Percentiles rank a stretch among this genome's conserved stretches.
These are phyloP conservation scores for Balamuthia mandrillaris DNA, from an alignment of 208 protist species.

Conservation along the genomic window DNA sequence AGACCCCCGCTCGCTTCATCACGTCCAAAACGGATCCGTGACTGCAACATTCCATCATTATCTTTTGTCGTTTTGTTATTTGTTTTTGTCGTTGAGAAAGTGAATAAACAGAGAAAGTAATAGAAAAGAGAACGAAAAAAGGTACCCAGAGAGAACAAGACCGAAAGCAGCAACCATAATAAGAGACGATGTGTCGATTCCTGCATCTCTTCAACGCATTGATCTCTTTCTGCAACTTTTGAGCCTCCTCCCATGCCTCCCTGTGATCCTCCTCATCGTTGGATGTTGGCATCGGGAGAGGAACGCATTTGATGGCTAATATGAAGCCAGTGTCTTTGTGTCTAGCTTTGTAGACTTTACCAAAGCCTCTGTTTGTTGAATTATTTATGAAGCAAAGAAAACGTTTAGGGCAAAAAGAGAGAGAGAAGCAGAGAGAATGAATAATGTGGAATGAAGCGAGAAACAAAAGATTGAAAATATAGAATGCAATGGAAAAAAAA, in stretches of 20 bases:
- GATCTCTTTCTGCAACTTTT: not conserved
- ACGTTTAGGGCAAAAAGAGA: too few species aligned
- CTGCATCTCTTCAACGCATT: not conserved
- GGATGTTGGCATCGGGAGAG: not conserved
- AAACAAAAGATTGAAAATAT: not conserved
- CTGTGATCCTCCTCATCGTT: conserved; percentile 8
- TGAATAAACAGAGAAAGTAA: not conserved
- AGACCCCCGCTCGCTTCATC: not conserved
- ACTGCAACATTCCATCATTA: not conserved
- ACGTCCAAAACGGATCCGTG: not conserved
- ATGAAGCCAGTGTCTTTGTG: not conserved
- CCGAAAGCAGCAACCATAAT: not conserved
- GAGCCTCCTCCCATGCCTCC: not conserved
- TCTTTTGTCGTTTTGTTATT: not conserved
- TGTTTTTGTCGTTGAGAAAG: not conserved
- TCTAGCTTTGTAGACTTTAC: not conserved
- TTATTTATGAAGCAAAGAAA: too few species aligned
- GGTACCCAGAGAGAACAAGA: not conserved
- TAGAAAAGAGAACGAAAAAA: not conserved
- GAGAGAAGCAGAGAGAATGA: not conserved
- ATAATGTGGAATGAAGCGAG: not conserved
- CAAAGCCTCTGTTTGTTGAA: not conserved
- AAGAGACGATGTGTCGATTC: not conserved
- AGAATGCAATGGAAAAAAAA: not conserved
- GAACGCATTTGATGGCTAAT: not conserved